phyloP scores from a whole-genome alignment of 1,284 basidiomycete species.

The Tylopilus sp. region DNA sequence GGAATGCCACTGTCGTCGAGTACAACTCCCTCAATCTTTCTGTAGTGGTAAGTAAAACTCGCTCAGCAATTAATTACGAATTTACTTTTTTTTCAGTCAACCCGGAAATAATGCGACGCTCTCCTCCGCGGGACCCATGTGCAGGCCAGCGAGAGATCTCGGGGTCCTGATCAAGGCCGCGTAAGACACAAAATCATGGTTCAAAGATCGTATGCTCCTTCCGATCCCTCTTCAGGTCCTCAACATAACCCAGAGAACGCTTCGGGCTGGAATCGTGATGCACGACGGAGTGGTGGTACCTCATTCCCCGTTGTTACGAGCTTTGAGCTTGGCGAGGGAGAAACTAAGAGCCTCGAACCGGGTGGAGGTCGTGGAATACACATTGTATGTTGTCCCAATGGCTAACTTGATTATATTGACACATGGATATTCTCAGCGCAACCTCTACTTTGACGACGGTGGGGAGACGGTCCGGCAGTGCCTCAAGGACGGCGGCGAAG shows the following conservation, averaged over 20 bases:
- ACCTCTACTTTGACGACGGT: constrained; percentile 40
- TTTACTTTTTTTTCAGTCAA: constrained; percentile 37
- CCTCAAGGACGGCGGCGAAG: constrained; percentile 42
- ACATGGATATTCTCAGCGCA: constrained; percentile 12
- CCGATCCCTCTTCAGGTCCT: constrained; percentile 50
- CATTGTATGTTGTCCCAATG: constrained; percentile 36
- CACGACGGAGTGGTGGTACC: constrained; percentile 60
- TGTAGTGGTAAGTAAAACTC: constrained; percentile 40
- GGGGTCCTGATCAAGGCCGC: constrained; percentile 53
- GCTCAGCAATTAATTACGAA: constrained; percentile 41
- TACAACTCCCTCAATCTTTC: constrained; percentile 47
- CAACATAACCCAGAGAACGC: constrained; percentile 35
- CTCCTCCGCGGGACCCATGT: constrained; percentile 47
- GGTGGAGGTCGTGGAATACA: constrained; percentile 54
- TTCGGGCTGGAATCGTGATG: constrained; percentile 58
- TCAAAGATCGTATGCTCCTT: constrained; percentile 51
- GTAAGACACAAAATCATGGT: constrained; percentile 53
- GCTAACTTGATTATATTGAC: background rate
- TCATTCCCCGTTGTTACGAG: constrained; percentile 57
- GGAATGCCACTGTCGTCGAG: constrained; percentile 59
- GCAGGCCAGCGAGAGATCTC: constrained; percentile 55
- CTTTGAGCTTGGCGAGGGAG: constrained; percentile 48
- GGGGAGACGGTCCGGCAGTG: constrained; percentile 31
- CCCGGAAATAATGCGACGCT: constrained; percentile 48
- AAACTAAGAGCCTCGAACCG: constrained; percentile 51